Percentiles rank a stretch among this genome's conserved stretches.
These are phyloP conservation scores for Globisporangium apiculatum DNA, from an alignment of 352 stramenopile species.

Conservation along the genomic window DNA sequence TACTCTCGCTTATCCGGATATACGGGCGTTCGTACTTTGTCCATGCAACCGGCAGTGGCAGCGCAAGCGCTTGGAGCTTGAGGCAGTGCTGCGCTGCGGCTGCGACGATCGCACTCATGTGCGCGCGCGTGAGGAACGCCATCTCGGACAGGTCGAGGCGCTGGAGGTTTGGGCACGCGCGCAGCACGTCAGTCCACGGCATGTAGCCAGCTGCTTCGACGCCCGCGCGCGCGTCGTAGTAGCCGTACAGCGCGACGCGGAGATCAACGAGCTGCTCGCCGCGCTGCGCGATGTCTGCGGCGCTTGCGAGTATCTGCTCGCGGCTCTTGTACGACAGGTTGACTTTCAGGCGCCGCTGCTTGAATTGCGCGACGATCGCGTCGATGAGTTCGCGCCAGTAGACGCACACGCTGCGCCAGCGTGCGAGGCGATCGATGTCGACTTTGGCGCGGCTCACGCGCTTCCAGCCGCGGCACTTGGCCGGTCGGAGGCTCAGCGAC, in stretches of 20 bases:
- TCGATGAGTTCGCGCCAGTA: conserved; percentile 44
- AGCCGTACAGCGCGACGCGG: conserved; percentile 40
- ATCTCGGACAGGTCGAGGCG: conserved; percentile 43
- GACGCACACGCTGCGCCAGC: conserved; percentile 33
- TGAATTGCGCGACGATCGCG: conserved; percentile 35
- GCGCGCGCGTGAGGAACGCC: conserved; percentile 35
- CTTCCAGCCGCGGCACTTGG: conserved; percentile 35
- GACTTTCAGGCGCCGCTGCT: conserved; percentile 30
- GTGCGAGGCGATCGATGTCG: conserved; percentile 25
- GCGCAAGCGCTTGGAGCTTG: conserved; percentile 35
- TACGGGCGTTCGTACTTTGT: conserved; percentile 23
- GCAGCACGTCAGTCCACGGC: conserved; percentile 32
- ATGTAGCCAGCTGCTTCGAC: conserved; percentile 19
- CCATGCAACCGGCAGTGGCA: conserved; percentile 37
- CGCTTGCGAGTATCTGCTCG: conserved; percentile 18
- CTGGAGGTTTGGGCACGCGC: conserved; percentile 32
- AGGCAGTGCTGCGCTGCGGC: conserved; percentile 29
- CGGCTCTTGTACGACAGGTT: conserved; percentile 40
- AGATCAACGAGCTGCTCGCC: conserved; percentile 29
- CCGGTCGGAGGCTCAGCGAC: conserved; percentile 36
- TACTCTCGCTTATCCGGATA: conserved; percentile 13
- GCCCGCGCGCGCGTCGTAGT: conserved; percentile 17
- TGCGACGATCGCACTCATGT: conserved; percentile 29
- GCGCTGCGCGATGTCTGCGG: conserved; percentile 11
- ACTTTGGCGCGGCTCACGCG: conserved; percentile 29